Base-by-base conservation (phyloP, 805 yeast genomes). In the Ogataea zsoltii region DNA sequence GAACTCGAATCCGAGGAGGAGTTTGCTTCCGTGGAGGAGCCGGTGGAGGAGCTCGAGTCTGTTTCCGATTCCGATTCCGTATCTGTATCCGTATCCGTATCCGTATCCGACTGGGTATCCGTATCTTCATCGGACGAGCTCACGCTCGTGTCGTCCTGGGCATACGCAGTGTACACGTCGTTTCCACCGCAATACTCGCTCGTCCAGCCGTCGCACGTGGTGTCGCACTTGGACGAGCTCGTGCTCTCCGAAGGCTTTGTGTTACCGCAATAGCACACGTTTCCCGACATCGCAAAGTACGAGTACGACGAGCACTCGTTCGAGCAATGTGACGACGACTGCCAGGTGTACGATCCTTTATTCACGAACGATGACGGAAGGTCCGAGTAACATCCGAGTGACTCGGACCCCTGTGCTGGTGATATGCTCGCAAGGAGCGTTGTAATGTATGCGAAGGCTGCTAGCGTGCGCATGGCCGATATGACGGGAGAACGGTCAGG, bases 241-340 rank as follows among this genome's bases (percentile, higher is more conserved):
- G 64, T 58, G 13, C 66, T 25, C 2, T 55, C 48, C 10, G 60
- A 52, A 3, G 80, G 72, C 1, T 63, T 46, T 1, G 67, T 49
- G 55, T 74, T 67, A 21, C 92, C 92, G 63, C 96, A 87, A 57
- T 76, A 85, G 63, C 96, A 87, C 15, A 64, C 62, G 19, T 70
- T 56, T 7, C 89, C 88, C 11, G 73, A 61, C 28, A 79, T 60
- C 3, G 85, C 90, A 33, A 75, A 76, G 56, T 65, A 68, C 7
- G 75, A 75, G 42, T 59, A 44, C n/a, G 52, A 58, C 4, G 65
- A 84, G 50, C 70, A 68, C 7, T 57, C 52, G 46, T 71, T 68
- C 3, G 55, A 18, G 63, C 94, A 85, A 57, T 77, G 68, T 7
- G 75, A 69, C 14, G 80, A 75, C 7, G 89, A 74, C 65, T 86